Evolutionary conservation across 306 rosid genomes (phyloP), one percentile per base, ranked within the genome.

Genomic region (Acacia crassicarpa): DNA sequence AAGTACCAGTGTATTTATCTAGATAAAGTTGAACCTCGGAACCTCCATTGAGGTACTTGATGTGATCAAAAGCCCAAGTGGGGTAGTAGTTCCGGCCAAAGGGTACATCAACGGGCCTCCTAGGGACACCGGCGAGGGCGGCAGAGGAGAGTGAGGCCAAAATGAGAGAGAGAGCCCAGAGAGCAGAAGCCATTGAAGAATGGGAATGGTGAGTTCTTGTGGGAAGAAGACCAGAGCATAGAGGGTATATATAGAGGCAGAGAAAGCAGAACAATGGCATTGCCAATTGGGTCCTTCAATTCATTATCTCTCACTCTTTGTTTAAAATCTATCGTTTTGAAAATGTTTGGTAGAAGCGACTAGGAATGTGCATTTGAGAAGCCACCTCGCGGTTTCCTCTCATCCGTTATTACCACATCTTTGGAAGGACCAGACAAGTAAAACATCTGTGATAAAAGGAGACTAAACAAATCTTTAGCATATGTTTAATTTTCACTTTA

Each of bases 21-120:
- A 93, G 92, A 56, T 51, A 48, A 48, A 93, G 94, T 76, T 84
- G 87, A 81, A 93, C 89, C 72, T 91, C 91, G 71, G 90, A 70
- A 76, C 94, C 97, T 2, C 90, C 94, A 44, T 87, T 86, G 78
- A 83, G 71, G 86, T 93, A 93, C 81, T 93, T 93, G 83, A 93
- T 93, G 83, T 91, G 97, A 78, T 93, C 95, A 75, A 84, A 91
- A 59, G 97, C 95, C 97, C 97, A 93, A 11, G 94, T 89, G 61
- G 97, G 97, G 46, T 38, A 53, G 74, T 93, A 93, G 89, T 93
- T 93, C n/a, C 94, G 75, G 19, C 94, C 95, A 20, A 93, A 93
- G 16, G 91, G 91, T 0, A 91, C 95, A 66, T 87, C 81, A 15
- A 93, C 25, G 3, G 97, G 90, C 76, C 16, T 89, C 49, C 77